Evolutionary conservation across 148 eudicot genomes (phyloP).

Genomic region (Pharnaceum exiguum): DNA sequence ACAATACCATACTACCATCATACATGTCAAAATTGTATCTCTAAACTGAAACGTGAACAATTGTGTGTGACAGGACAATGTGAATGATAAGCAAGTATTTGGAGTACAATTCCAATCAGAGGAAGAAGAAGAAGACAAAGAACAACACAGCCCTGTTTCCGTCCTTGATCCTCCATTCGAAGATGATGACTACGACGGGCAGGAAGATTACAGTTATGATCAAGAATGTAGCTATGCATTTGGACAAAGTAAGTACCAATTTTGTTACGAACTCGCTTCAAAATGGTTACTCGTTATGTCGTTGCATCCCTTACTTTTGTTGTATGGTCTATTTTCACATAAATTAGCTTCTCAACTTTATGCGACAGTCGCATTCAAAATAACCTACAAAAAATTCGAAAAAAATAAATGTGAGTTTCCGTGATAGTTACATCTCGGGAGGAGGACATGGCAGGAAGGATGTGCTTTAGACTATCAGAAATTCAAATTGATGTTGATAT

Average conservation of each 20-base stretch:
- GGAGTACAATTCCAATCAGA: slow-evolving; percentile 20
- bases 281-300: neutral
- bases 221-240: slow-evolving; percentile 64
- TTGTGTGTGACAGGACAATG: slow-evolving; percentile 29
- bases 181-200: slow-evolving; percentile 48
- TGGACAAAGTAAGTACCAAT: slow-evolving; percentile 64
- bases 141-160: slow-evolving; percentile 87
- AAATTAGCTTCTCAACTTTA: too few relatives aligned
- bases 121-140: slow-evolving; percentile 66
- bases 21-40: too few relatives aligned
- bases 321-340: slow-evolving; percentile 14
- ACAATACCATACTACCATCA: too few relatives aligned
- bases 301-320: slow-evolving; percentile 7
- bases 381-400: too few relatives aligned
- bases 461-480: neutral
- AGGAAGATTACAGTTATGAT: slow-evolving; percentile 31
- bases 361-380: too few relatives aligned
- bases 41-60: slow-evolving; percentile 1
- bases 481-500: neutral
- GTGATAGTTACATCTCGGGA: slow-evolving; percentile 5
- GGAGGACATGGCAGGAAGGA: slow-evolving; percentile 2
- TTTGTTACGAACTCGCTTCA: neutral
- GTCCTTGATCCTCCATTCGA: slow-evolving; percentile 76
- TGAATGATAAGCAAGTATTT: slow-evolving; percentile 21
- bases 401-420: too few relatives aligned